These are phyloP conservation scores for Penicillium sp. DNA, from an alignment of 2,329 filamentous ascomycete genomes.

Conservation along the genomic window DNA sequence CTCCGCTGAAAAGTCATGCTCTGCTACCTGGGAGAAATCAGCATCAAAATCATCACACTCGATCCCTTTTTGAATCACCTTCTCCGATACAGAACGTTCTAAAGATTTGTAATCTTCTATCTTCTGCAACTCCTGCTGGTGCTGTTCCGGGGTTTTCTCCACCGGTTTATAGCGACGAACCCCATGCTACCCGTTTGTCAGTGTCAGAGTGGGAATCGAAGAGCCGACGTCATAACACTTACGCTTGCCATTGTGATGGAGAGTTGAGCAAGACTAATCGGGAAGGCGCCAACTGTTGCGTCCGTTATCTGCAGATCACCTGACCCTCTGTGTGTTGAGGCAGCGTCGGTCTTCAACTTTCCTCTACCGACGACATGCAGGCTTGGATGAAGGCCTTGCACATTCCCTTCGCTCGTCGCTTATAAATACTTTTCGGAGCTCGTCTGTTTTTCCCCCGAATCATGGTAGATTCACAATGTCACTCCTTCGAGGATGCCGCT, in stretches of 20 bases:
- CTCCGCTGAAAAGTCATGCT: slow-evolving; percentile 39
- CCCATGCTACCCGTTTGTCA: slow-evolving; percentile 61
- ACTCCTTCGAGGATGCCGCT: slow-evolving; percentile 23
- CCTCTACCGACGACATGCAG: slow-evolving; percentile 3
- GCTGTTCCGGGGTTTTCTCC: slow-evolving; percentile 62
- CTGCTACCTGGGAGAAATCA: slow-evolving; percentile 32
- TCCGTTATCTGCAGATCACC: slow-evolving; percentile 4
- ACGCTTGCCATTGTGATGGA: slow-evolving; percentile 30
- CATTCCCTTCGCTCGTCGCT: slow-evolving; percentile 15
- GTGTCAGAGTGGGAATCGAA: background rate
- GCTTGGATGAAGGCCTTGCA: slow-evolving; percentile 5
- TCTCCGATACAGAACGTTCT: slow-evolving; percentile 60
- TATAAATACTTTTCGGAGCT: slow-evolving; percentile 2
- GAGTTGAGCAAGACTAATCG: background rate
- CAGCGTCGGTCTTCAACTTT: slow-evolving; percentile 1
- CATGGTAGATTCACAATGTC: slow-evolving; percentile 25
- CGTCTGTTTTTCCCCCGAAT: slow-evolving; percentile 7
- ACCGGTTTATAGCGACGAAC: slow-evolving; percentile 61
- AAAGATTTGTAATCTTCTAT: slow-evolving; percentile 70
- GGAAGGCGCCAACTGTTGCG: slow-evolving; percentile 3
- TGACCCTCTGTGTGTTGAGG: background rate
- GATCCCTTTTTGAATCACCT: slow-evolving; percentile 45
- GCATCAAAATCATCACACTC: background rate
- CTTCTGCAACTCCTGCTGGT: slow-evolving; percentile 64
- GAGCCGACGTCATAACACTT: slow-evolving; percentile 8